Evolutionary conservation across 257 asterid species (phyloP), one percentile per base, ranked within the genome.

Genomic region (Primulina tabacum): DNA sequence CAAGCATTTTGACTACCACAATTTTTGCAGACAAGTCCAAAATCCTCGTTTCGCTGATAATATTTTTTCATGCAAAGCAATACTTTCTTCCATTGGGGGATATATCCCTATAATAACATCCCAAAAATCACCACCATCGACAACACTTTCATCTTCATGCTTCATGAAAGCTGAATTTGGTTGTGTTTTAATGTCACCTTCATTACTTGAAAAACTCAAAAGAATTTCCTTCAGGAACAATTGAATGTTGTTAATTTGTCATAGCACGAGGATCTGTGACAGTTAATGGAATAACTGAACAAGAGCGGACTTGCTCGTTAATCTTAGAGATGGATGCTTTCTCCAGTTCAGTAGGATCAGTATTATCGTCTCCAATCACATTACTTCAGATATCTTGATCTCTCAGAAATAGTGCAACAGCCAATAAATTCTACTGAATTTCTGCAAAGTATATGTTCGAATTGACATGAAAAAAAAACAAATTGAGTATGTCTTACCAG

Each of bases 1-100:
- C 82, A 74, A 70, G 86, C 65, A 71, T 73, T 74, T 69, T 59
- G 79, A 63, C 76, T 70, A 67, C 73, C 79, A 38, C 81, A 75
- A 60, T 64, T 78, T 78, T 69, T 82, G 66, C 74, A 21, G 60
- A 76, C 80, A 70, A 89, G 47, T 67, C 87, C 57, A 76, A 85
- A 71, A 66, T 85, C 81, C 40, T 85, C 83, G 78, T 80, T 82
- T 55, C 79, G 85, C 73, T 60, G 83, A n/a, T 21, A 58, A 78
- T 90, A 86, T 75, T 82, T 90, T 76, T 82, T 87, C 79, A 77
- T 76, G 78, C 87, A 88, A 60, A 87, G 24, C 77, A 78, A 85
- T 67, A 78, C 79, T 84, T 77, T 90, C 97, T 76, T 82, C 89
- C 50, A 85, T 52, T 18, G 96, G 98, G 76, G 95, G 89, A 68